phyloP scores from a whole-genome alignment of 2,329 filamentous ascomycete species.

The Colletotrichum zoysiae region DNA sequence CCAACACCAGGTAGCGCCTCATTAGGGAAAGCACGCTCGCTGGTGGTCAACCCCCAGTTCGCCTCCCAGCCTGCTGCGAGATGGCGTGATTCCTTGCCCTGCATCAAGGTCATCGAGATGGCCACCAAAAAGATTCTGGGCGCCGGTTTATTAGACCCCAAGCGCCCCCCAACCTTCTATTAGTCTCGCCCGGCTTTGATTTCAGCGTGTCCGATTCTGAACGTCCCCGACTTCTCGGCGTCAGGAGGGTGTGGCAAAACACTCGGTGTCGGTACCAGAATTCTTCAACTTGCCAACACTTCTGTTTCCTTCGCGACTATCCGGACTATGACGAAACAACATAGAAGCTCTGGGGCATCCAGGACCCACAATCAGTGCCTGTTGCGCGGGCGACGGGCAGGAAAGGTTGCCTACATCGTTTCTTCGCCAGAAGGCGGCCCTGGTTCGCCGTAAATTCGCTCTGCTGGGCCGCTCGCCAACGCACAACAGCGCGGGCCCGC shows the following conservation, averaged over 20 bases:
- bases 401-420: neutral
- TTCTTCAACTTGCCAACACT: neutral
- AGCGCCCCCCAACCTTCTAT: neutral
- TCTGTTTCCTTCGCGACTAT: neutral
- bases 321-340: neutral
- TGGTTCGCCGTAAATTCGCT: neutral
- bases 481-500: too few species aligned
- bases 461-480: neutral
- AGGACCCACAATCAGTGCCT: neutral
- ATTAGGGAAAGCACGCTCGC: neutral
- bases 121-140: neutral
- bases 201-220: neutral
- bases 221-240: neutral
- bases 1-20: neutral
- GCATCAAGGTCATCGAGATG: too few species aligned
- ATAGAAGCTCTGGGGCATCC: too few species aligned
- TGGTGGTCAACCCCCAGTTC: neutral
- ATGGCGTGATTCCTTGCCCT: neutral
- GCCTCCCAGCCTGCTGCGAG: neutral
- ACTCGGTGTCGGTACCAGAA: neutral
- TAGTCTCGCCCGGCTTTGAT: neutral
- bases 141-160: neutral
- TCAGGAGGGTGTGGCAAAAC: neutral
- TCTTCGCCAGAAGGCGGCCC: neutral
- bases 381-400: neutral